phyloP scores from a whole-genome alignment of 768 basidiomycete genomes.

The Agrocybe chaxingu region DNA sequence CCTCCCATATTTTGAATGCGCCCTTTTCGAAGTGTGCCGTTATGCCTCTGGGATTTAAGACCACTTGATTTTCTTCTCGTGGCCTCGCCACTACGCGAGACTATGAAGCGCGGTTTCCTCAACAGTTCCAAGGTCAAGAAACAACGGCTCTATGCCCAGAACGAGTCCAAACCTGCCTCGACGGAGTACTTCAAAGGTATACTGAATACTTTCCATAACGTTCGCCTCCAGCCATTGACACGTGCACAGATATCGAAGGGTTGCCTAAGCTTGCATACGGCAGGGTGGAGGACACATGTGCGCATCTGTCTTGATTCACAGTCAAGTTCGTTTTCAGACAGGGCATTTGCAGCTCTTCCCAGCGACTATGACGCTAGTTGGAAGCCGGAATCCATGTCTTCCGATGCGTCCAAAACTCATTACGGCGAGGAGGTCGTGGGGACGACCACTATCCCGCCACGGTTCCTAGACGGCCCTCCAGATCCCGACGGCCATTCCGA shows the following conservation, averaged over 20 bases:
- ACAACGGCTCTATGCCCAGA: not conserved
- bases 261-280: constrained; percentile 1
- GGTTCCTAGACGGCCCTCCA: not conserved
- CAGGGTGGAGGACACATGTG: constrained; percentile 1
- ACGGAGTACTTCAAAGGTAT: not conserved
- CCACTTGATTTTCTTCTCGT: too few species aligned
- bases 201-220: too few species aligned
- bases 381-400: not conserved
- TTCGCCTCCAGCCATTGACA: too few species aligned
- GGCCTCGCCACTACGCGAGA: too few species aligned
- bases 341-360: not conserved
- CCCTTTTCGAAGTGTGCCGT: too few species aligned
- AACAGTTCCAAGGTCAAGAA: constrained; percentile 17
- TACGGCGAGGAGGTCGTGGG: not conserved
- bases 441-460: constrained; percentile 9
- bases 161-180: not conserved
- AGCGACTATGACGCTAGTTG: not conserved
- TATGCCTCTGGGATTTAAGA: too few species aligned
- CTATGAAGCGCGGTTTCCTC: constrained; percentile 28
- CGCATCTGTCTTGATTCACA: not conserved
- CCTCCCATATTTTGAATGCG: too few species aligned
- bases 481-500: constrained; percentile 6
- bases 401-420: not conserved
- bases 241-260: not conserved
- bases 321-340: too few species aligned